These are phyloP conservation scores for Exophiala sp. DNA, from an alignment of 2,329 filamentous ascomycete species.

Conservation along the genomic window DNA sequence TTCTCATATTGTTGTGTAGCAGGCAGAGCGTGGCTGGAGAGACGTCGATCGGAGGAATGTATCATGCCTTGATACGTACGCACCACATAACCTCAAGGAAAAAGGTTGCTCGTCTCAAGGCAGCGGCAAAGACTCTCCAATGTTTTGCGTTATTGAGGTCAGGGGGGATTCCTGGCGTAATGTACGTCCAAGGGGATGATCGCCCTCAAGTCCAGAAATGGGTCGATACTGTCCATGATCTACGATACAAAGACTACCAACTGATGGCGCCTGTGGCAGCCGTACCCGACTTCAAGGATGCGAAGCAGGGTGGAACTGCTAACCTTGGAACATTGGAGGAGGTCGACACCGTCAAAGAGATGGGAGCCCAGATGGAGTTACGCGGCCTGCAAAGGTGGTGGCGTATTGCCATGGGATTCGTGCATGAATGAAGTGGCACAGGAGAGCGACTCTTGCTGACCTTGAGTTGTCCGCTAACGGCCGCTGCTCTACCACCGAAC, in stretches of 20 bases:
- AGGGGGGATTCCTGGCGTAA: constrained; percentile 69
- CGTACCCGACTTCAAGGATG: constrained; percentile 23
- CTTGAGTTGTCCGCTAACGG: not conserved
- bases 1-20: not conserved
- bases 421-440: constrained; percentile 6
- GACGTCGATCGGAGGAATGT: constrained; percentile 28
- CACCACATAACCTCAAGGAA: constrained; percentile 80
- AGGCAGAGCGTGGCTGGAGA: not conserved
- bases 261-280: constrained; percentile 54
- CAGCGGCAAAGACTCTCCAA: constrained; percentile 57
- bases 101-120: constrained; percentile 64
- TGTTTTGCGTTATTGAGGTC: constrained; percentile 64
- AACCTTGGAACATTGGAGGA: constrained; percentile 48
- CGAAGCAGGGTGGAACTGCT: not conserved
- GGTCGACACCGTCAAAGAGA: constrained; percentile 61
- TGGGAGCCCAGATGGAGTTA: constrained; percentile 59
- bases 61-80: constrained; percentile 67
- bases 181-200: constrained; percentile 67
- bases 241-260: constrained; percentile 72
- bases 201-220: constrained; percentile 57
- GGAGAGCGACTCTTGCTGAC: not conserved
- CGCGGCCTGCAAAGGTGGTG: constrained; percentile 63
- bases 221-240: constrained; percentile 60
- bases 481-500: no score
- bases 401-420: constrained; percentile 62